phyloP scores from a whole-genome alignment of 2,329 filamentous ascomycete species.

The Scedosporium apiospermum region DNA sequence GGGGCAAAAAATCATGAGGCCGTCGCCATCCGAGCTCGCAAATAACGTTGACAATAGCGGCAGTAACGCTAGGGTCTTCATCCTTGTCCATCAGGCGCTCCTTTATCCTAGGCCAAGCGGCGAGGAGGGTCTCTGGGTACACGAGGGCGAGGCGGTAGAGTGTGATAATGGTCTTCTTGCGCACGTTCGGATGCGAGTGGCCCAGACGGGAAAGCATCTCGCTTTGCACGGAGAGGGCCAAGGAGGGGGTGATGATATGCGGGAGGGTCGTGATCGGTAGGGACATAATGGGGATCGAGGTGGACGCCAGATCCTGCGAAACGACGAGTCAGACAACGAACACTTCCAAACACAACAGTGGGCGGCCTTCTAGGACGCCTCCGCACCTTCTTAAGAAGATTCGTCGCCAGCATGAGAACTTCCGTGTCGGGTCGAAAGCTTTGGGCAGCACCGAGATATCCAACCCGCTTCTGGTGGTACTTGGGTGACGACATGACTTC shows the following conservation, averaged over 20 bases:
- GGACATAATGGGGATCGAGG: slow-evolving; percentile 66
- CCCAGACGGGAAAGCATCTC: slow-evolving; percentile 80
- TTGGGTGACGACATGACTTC: slow-evolving; percentile 98
- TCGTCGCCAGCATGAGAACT: slow-evolving; percentile 94
- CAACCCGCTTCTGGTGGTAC: slow-evolving; percentile 89
- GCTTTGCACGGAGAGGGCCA: slow-evolving; percentile 79
- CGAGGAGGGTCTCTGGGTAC: slow-evolving; percentile 87
- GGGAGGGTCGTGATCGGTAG: slow-evolving; percentile 86
- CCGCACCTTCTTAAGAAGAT: slow-evolving; percentile 80
- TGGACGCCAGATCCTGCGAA: slow-evolving; percentile 59
- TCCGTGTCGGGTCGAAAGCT: slow-evolving; percentile 94
- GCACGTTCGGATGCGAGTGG: slow-evolving; percentile 74
- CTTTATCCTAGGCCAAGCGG: slow-evolving; percentile 96
- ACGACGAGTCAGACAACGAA: background rate
- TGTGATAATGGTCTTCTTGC: slow-evolving; percentile 94
- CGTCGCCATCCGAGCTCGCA: slow-evolving; percentile 93
- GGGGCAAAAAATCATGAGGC: slow-evolving; percentile 84
- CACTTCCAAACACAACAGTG: background rate
- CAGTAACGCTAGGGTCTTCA: slow-evolving; percentile 88
- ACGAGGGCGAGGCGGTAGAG: slow-evolving; percentile 88
- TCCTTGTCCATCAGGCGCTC: slow-evolving; percentile 82
- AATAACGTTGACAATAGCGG: slow-evolving; percentile 92
- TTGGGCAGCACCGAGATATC: slow-evolving; percentile 90
- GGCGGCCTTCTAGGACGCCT: background rate
- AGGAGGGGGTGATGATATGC: slow-evolving; percentile 84